phyloP scores from a whole-genome alignment of 768 basidiomycete genomes.

The Pisolithus orientalis region DNA sequence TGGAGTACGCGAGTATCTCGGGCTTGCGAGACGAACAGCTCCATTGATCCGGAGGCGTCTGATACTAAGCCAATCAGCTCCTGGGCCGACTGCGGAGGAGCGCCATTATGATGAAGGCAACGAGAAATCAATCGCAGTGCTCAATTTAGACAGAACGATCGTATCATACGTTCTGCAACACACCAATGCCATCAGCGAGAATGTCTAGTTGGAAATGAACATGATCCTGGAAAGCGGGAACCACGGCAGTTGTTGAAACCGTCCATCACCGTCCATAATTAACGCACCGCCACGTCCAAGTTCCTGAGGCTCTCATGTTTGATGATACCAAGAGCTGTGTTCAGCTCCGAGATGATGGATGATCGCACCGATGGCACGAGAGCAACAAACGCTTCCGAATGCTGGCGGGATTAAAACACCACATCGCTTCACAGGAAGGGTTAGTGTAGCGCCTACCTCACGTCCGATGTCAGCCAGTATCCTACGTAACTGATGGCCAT shows the following conservation, averaged over 20 bases:
- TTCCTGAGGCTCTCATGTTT: slow-evolving; percentile 25
- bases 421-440: background rate
- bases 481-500: slow-evolving; percentile 17
- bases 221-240: slow-evolving; percentile 21
- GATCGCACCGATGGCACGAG: slow-evolving; percentile 18
- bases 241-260: background rate
- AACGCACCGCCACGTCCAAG: slow-evolving; percentile 18
- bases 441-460: slow-evolving; percentile 12
- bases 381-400: slow-evolving; percentile 22
- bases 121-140: slow-evolving; percentile 12
- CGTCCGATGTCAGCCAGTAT: slow-evolving; percentile 19
- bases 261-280: background rate
- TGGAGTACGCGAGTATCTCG: slow-evolving; percentile 31
- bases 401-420: slow-evolving; percentile 10
- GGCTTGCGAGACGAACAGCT: slow-evolving; percentile 26
- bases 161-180: slow-evolving; percentile 27
- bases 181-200: slow-evolving; percentile 17
- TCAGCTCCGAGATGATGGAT: slow-evolving; percentile 19
- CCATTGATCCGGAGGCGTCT: slow-evolving; percentile 24
- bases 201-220: slow-evolving; percentile 23
- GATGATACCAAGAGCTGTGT: slow-evolving; percentile 19
- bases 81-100: slow-evolving; percentile 12
- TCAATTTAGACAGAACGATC: slow-evolving; percentile 4
- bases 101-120: background rate
- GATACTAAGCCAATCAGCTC: slow-evolving; percentile 11